phyloP scores from a whole-genome alignment of 345 rosid species.

The Hypericum perforatum region DNA sequence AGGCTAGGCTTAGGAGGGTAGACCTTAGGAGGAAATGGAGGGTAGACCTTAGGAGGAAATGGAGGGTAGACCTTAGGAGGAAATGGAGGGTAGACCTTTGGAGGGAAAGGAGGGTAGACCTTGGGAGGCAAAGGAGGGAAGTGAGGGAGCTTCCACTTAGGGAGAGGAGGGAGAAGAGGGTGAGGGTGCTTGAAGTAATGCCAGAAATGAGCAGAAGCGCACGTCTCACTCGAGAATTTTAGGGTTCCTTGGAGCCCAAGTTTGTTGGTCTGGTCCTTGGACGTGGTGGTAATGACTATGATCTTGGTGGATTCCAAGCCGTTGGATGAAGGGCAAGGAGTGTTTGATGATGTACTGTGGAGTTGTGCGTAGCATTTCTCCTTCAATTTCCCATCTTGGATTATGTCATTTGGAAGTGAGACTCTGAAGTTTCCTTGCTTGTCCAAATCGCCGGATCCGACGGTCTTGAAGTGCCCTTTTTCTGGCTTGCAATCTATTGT shows the following conservation, averaged over 20 bases:
- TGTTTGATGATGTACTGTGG: slow-evolving; percentile 39
- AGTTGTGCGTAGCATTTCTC: slow-evolving; percentile 86
- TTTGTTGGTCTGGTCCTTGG: slow-evolving; percentile 29
- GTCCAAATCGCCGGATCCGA: slow-evolving; percentile 49
- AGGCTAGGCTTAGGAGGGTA: slow-evolving; percentile 15
- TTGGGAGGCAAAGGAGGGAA: slow-evolving; percentile 17
- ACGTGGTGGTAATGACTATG: slow-evolving; percentile 37
- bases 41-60: slow-evolving; percentile 5
- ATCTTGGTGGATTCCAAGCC: slow-evolving; percentile 49
- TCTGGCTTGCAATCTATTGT: slow-evolving; percentile 57
- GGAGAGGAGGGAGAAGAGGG: background rate
- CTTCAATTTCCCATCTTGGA: slow-evolving; percentile 42
- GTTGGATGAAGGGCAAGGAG: slow-evolving; percentile 51
- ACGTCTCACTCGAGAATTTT: slow-evolving; percentile 45
- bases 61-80: slow-evolving; percentile 14
- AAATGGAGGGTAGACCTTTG: slow-evolving; percentile 16
- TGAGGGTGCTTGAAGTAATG: slow-evolving; percentile 31
- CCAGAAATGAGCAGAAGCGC: slow-evolving; percentile 51
- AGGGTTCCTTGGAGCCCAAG: slow-evolving; percentile 51
- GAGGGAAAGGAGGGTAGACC: background rate
- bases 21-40: slow-evolving; percentile 12
- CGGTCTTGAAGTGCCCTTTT: slow-evolving; percentile 43
- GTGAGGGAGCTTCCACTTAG: slow-evolving; percentile 24
- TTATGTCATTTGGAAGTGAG: slow-evolving; percentile 37
- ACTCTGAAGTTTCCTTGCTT: slow-evolving; percentile 53